A percentile compares a stretch with the other conserved stretches of the same genome.
These are phyloP conservation scores for Sarocladiaceae sp. DNA, from an alignment of 2,329 filamentous ascomycete species.

Conservation along the genomic window DNA sequence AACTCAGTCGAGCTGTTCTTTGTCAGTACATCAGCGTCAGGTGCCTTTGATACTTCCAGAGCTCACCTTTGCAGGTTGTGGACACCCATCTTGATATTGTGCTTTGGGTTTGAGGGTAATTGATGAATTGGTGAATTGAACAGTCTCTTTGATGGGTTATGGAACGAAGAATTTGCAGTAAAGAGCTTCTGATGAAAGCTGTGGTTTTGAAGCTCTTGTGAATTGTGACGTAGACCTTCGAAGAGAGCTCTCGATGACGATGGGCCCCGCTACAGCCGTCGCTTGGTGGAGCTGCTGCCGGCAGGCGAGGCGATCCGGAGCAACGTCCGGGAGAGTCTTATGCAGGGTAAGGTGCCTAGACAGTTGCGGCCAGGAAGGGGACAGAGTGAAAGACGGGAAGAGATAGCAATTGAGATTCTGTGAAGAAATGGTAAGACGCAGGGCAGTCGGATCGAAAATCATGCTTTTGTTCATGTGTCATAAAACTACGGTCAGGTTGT, in stretches of 20 bases:
- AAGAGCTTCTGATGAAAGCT: not conserved
- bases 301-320: too few species aligned
- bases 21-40: not conserved
- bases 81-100: constrained; percentile 4
- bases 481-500: too few species aligned
- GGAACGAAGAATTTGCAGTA: too few species aligned
- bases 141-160: too few species aligned
- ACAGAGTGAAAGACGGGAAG: too few species aligned
- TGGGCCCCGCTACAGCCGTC: not conserved
- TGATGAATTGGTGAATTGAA: not conserved
- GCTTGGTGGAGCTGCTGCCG: not conserved
- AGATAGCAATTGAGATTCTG: too few species aligned
- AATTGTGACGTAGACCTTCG: not conserved
- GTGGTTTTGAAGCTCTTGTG: not conserved
- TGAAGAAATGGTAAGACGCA: too few species aligned
- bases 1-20: constrained; percentile 1
- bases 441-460: too few species aligned
- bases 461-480: too few species aligned
- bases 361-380: too few species aligned
- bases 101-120: not conserved
- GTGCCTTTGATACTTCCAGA: not conserved
- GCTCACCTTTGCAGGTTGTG: constrained; percentile 6
- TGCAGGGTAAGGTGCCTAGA: too few species aligned
- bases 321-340: too few species aligned
- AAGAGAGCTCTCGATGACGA: constrained; percentile 2